Percentiles rank a stretch among this genome's conserved stretches.
These are phyloP conservation scores for Diaporthe australafricana DNA, from an alignment of 2,329 filamentous ascomycete genomes.

Conservation along the genomic window DNA sequence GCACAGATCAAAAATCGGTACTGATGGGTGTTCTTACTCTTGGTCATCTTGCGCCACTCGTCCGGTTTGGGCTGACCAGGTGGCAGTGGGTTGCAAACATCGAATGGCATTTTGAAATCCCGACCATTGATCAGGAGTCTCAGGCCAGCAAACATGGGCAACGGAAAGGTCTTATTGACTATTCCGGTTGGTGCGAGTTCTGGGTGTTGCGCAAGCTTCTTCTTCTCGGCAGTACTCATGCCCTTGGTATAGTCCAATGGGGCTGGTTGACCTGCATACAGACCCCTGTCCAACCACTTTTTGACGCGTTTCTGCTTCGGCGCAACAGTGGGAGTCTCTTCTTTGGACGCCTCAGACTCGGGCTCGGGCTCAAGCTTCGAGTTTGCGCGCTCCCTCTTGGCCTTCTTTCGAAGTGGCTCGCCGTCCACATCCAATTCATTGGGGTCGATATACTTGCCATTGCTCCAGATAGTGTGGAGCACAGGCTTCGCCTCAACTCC, in stretches of 20 bases:
- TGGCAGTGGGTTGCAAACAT: constrained; percentile 88
- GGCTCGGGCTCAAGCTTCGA: constrained; percentile 7
- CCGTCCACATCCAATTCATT: constrained; percentile 49
- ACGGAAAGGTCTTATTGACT: constrained; percentile 71
- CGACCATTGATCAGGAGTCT: constrained; percentile 77
- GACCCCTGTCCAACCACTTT: constrained; percentile 83
- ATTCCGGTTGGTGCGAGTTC: constrained; percentile 59
- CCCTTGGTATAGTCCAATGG: constrained; percentile 60
- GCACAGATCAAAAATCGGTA: not conserved
- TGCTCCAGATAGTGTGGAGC: constrained; percentile 71
- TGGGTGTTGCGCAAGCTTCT: constrained; percentile 59
- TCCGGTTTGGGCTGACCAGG: constrained; percentile 90
- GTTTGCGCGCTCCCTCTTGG: constrained; percentile 42
- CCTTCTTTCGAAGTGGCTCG: constrained; percentile 52
- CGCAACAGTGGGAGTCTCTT: constrained; percentile 48
- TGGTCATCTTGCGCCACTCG: constrained; percentile 92
- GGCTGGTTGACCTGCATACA: constrained; percentile 85
- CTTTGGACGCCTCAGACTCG: constrained; percentile 35
- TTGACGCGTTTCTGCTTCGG: constrained; percentile 67
- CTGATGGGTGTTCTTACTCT: constrained; percentile 70
- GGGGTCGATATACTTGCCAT: constrained; percentile 69
- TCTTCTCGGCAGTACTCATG: constrained; percentile 63
- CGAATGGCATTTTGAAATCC: constrained; percentile 90
- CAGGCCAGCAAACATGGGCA: constrained; percentile 83
- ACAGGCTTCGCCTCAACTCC: constrained; percentile 70